Conservation (phyloP, 2,329 filamentous ascomycete genomes). For the Verticillium albo-atrum region DNA sequence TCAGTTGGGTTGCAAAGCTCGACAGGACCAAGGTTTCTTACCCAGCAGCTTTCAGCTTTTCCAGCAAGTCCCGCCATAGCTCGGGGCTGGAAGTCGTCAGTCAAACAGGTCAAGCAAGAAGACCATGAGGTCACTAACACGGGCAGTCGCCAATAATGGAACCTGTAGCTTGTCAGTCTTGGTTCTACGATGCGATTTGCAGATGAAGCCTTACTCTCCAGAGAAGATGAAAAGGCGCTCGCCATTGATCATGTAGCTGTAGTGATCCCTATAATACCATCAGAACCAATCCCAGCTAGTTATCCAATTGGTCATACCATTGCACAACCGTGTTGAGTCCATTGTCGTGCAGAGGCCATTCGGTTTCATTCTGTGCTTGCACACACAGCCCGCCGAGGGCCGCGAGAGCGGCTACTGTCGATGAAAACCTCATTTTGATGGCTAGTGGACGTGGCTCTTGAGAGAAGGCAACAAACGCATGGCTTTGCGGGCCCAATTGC, state of each 20-base stretch:
- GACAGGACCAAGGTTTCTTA: slow-evolving; percentile 8
- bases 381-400: neutral
- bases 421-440: neutral
- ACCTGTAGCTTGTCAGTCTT: slow-evolving; percentile 18
- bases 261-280: slow-evolving; percentile 28
- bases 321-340: slow-evolving; percentile 25
- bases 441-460: neutral
- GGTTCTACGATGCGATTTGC: neutral
- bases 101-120: neutral
- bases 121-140: slow-evolving; percentile 21
- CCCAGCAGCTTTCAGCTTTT: slow-evolving; percentile 37
- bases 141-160: slow-evolving; percentile 37
- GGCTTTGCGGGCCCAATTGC: neutral
- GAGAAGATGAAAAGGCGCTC: slow-evolving; percentile 37
- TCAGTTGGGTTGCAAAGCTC: neutral
- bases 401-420: neutral
- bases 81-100: slow-evolving; percentile 17
- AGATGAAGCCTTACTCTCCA: slow-evolving; percentile 24
- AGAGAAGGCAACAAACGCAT: neutral
- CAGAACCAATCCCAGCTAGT: neutral
- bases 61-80: slow-evolving; percentile 35
- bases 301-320: slow-evolving; percentile 16
- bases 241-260: slow-evolving; percentile 35
- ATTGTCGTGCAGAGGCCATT: slow-evolving; percentile 23
- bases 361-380: neutral